Conservation (phyloP, 805 yeast species). For the Candida xiaguanensis region DNA sequence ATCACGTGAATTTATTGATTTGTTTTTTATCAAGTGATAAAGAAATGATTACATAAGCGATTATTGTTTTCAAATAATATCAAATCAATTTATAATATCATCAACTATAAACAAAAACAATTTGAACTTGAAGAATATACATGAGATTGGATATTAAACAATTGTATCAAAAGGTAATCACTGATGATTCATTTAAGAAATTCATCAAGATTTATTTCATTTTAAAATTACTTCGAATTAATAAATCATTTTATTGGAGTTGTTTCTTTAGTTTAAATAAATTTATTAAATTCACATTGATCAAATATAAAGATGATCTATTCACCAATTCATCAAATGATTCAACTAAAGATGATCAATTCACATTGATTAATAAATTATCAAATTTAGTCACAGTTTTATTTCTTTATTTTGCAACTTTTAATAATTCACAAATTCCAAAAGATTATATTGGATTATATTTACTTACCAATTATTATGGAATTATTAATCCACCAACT, state of each 20-base stretch:
- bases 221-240: not conserved
- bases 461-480: slow-evolving; percentile 27
- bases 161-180: not conserved
- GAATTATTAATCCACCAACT: slow-evolving; percentile 31
- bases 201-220: not conserved
- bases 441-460: slow-evolving; percentile 36
- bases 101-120: too few species aligned
- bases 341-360: too few species aligned
- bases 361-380: not conserved
- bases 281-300: not conserved
- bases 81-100: too few species aligned
- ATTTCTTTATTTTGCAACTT: slow-evolving; percentile 25
- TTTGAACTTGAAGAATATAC: too few species aligned
- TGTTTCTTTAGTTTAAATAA: slow-evolving; percentile 2
- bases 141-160: not conserved
- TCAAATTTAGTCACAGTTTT: slow-evolving; percentile 23
- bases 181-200: not conserved
- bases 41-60: too few species aligned
- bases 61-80: too few species aligned
- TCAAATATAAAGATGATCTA: not conserved
- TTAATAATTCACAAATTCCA: slow-evolving; percentile 25
- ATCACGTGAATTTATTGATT: too few species aligned
- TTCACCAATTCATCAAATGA: too few species aligned
- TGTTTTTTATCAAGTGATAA: too few species aligned
- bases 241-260: slow-evolving; percentile 2